Evolutionary conservation across 257 asterid genomes (phyloP), one percentile per base, ranked within the genome.

Genomic region (Ajuga chamaepitys): DNA sequence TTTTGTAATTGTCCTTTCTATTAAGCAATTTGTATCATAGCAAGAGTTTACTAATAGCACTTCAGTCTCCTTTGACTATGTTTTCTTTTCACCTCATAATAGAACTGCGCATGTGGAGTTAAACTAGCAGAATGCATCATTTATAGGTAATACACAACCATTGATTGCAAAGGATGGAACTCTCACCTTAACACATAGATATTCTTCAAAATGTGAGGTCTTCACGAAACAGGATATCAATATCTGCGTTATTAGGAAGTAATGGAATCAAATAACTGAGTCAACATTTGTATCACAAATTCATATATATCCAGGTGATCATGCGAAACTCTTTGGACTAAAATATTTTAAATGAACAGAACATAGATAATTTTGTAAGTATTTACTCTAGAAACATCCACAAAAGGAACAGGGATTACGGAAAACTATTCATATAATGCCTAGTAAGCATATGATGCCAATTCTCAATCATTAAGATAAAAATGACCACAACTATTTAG

Each of bases 151-250:
- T 7, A 22, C 2, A 48, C 24, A 61, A 46, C 22, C 4, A 37
- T 53, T 4, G 57, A 52, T 64, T 11, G 54, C 68, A 35, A 53
- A 48, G 48, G 53, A 62, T 22, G 26, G 58, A 42, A 64, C 48
- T 68, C 94, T 82, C 71, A 94, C 99, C 99, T 94, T 94, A 64
- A 94, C 99, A 68, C 99, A 88, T 17, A 90, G 82, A 74, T 94
- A 94, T 67, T 94, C 99, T 78, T 94, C 99, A 58, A 80, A 76
- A 82, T 86, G 99, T 5, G 99, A 90, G 54, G 99, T 94, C 94
- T 94, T 94, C 89, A 94, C 97, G 35, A 94, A 94, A 87, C 99
- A 94, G 65, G 99, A 94, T 14, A 90, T 70, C 85, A 90, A 26
- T 67, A 94, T 90, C 99, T 94, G 96, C 64, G 44, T 42, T 28